phyloP scores from a whole-genome alignment of 495 filamentous ascomycete species.

The Tuber microsphaerosporum region DNA sequence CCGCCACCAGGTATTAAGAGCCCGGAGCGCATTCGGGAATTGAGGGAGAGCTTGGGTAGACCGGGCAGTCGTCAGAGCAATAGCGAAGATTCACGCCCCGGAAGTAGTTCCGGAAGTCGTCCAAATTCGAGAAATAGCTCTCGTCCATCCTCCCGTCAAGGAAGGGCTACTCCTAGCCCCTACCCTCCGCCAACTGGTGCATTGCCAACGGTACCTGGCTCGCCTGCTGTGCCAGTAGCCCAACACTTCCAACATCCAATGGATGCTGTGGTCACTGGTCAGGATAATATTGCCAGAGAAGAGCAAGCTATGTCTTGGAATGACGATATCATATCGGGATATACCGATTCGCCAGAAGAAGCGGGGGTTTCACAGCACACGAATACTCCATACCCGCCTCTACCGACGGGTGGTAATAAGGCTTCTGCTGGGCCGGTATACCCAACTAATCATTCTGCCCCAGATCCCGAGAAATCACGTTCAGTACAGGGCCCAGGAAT shows the following conservation, averaged over 20 bases:
- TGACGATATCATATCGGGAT: slow-evolving; percentile 36
- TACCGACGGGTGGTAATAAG: background rate
- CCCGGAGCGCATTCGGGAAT: slow-evolving; percentile 18
- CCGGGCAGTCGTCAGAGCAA: slow-evolving; percentile 19
- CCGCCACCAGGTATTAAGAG: slow-evolving; percentile 9
- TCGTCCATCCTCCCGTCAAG: slow-evolving; percentile 26
- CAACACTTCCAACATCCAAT: background rate
- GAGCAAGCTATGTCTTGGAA: slow-evolving; percentile 23
- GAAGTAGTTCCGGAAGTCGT: slow-evolving; percentile 26
- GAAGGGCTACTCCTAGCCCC: slow-evolving; percentile 24
- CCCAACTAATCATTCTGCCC: background rate
- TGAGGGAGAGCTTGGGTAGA: slow-evolving; percentile 20
- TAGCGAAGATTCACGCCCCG: slow-evolving; percentile 11
- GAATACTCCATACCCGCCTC: background rate
- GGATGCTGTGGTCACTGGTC: background rate
- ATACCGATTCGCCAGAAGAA: slow-evolving; percentile 22
- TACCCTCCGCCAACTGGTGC: slow-evolving; percentile 31
- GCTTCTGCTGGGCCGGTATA: background rate
- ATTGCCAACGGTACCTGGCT: slow-evolving; percentile 21
- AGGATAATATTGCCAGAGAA: background rate
- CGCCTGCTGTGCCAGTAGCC: background rate
- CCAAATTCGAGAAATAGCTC: slow-evolving; percentile 25
- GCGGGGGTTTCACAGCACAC: background rate
- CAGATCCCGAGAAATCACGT: background rate
- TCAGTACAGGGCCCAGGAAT: background rate